A percentile compares a stretch with the other conserved stretches of the same genome.
Evolutionary conservation across 495 filamentous ascomycete genomes (phyloP).

Genomic region (Pyronema omphalodes): DNA sequence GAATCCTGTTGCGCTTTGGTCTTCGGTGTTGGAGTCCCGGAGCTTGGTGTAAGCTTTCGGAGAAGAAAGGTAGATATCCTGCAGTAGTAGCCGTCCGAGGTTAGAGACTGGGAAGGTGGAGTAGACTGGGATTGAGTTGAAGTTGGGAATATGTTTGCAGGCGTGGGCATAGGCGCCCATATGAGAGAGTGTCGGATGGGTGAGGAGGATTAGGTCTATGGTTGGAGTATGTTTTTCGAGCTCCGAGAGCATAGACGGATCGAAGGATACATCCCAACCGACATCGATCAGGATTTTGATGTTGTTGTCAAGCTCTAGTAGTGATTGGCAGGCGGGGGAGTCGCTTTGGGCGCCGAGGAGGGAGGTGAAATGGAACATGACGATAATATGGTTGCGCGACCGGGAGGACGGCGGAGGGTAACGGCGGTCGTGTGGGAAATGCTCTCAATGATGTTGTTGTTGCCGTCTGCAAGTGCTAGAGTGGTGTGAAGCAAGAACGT

Average conservation of each 20-base stretch:
- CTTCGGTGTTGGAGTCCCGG: constrained; percentile 31
- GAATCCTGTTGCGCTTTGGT: constrained; percentile 31
- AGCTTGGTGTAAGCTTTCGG: constrained; percentile 73
- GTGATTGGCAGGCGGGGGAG: constrained; percentile 75
- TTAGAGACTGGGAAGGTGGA: constrained; percentile 86
- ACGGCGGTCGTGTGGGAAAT: no score
- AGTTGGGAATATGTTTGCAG: constrained; percentile 87
- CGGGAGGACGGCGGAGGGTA: no score
- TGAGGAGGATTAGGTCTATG: constrained; percentile 83
- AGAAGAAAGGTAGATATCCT: constrained; percentile 82
- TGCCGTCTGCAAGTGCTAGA: no score
- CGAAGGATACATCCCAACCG: constrained; percentile 87
- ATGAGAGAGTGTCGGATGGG: constrained; percentile 77
- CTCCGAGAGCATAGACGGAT: constrained; percentile 57
- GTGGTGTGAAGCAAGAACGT: no score
- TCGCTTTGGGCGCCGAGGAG: constrained; percentile 77
- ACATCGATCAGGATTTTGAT: constrained; percentile 90
- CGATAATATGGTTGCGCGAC: background rate
- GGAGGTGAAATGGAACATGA: constrained; percentile 91
- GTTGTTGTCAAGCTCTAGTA: constrained; percentile 89
- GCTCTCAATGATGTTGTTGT: no score
- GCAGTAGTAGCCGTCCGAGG: constrained; percentile 71
- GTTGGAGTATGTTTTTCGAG: constrained; percentile 57
- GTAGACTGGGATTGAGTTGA: constrained; percentile 87
- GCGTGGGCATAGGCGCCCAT: constrained; percentile 89